These are phyloP conservation scores for Backusella tuberculispora DNA, from an alignment of 192 early-diverging fungal genomes.

Conservation along the genomic window DNA sequence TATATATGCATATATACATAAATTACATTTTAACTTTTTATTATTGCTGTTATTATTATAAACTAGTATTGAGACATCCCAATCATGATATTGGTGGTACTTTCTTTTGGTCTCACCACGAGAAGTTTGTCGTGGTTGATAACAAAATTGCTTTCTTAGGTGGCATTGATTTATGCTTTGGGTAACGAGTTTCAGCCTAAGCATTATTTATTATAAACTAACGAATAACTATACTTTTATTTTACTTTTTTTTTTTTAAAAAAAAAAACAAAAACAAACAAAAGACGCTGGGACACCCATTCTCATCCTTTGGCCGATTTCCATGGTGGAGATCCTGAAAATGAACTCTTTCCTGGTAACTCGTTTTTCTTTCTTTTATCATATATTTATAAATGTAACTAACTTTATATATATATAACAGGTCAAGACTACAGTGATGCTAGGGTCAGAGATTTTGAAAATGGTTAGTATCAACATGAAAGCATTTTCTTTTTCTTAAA, in stretches of 20 bases:
- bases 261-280: constrained; percentile 2
- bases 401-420: background rate
- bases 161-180: constrained; percentile 86
- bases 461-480: constrained; percentile 36
- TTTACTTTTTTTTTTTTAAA: background rate
- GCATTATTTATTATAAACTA: background rate
- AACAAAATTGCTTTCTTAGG: constrained; percentile 85
- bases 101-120: constrained; percentile 90
- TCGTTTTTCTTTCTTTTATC: background rate
- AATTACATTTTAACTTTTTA: background rate
- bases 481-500: too few relatives aligned
- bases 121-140: constrained; percentile 80
- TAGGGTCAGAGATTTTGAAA: constrained; percentile 72
- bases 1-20: background rate
- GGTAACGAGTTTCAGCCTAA: constrained; percentile 40
- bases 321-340: constrained; percentile 48
- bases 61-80: constrained; percentile 79
- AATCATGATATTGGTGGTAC: constrained; percentile 80
- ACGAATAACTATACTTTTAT: constrained; percentile 1
- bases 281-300: constrained; percentile 66
- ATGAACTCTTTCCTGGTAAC: constrained; percentile 51
- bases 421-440: constrained; percentile 87
- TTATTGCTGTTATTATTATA: too few relatives aligned
- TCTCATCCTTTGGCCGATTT: constrained; percentile 78
- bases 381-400: background rate